A percentile compares a stretch with the other conserved stretches of the same genome.
Evolutionary conservation across 2,329 filamentous ascomycete genomes (phyloP).

Genomic region (Aspergillus awamori): DNA sequence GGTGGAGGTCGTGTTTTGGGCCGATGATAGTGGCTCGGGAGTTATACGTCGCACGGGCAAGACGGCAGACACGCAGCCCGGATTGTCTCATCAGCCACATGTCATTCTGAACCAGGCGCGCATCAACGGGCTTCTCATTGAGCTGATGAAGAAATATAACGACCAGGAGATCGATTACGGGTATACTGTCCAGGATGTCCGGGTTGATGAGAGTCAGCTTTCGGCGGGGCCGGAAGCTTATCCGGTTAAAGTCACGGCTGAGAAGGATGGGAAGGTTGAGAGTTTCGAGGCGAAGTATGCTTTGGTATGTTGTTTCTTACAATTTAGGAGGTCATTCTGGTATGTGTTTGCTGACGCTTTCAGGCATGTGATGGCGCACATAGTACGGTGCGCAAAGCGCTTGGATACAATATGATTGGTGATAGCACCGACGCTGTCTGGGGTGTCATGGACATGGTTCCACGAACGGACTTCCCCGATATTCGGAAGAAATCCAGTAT

Average conservation of each 20-base stretch:
- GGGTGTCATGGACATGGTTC: constrained; percentile 60
- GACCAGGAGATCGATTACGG: constrained; percentile 58
- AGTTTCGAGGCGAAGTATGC: constrained; percentile 55
- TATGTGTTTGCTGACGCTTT: no score
- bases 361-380: constrained; percentile 55
- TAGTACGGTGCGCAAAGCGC: constrained; percentile 42
- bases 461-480: constrained; percentile 54
- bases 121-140: constrained; percentile 58
- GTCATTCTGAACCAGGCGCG: constrained; percentile 61
- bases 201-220: constrained; percentile 54
- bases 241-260: constrained; percentile 49
- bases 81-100: constrained; percentile 58
- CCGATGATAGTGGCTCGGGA: constrained; percentile 30
- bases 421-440: constrained; percentile 61
- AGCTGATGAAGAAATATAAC: constrained; percentile 49
- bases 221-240: constrained; percentile 44
- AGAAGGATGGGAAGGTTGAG: constrained; percentile 45
- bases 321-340: neutral
- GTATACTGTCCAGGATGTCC: constrained; percentile 53
- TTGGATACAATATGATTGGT: constrained; percentile 59
- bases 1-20: constrained; percentile 62
- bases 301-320: constrained; percentile 45
- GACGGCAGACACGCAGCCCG: constrained; percentile 58
- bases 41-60: constrained; percentile 53
- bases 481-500: constrained; percentile 55